These are phyloP conservation scores for Heritiera fomes DNA, from an alignment of 345 rosid genomes.

Conservation along the genomic window DNA sequence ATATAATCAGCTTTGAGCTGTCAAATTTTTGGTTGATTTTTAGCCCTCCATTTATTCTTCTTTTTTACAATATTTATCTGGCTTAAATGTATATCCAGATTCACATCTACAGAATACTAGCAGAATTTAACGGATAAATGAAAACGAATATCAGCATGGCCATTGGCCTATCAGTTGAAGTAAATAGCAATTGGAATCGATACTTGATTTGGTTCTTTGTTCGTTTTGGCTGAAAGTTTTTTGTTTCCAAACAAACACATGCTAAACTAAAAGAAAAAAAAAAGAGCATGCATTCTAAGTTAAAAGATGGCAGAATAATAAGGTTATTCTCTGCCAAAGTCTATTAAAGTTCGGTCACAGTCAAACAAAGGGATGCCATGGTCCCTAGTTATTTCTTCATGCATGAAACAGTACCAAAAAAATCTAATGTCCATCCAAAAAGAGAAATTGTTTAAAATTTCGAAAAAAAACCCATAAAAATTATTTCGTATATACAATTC, in stretches of 20 bases:
- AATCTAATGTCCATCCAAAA: not conserved
- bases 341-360: not conserved
- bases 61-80: not conserved
- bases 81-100: not conserved
- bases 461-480: not conserved
- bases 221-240: not conserved
- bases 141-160: not conserved
- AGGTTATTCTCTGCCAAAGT: not conserved
- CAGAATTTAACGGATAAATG: not conserved
- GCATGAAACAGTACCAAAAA: not conserved
- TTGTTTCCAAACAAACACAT: not conserved
- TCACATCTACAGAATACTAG: not conserved
- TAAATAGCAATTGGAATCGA: not conserved
- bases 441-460: not conserved
- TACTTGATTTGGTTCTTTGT: not conserved
- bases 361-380: constrained; percentile 4
- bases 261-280: not conserved
- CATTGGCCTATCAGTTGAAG: constrained; percentile 17
- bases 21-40: not conserved
- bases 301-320: not conserved
- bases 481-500: not conserved
- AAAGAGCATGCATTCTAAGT: not conserved
- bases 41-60: constrained; percentile 2
- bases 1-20: not conserved
- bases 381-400: not conserved